Percentiles rank a stretch among this genome's conserved stretches.
Evolutionary conservation across 768 basidiomycete species (phyloP).

Genomic region (Lactarius tabidus): DNA sequence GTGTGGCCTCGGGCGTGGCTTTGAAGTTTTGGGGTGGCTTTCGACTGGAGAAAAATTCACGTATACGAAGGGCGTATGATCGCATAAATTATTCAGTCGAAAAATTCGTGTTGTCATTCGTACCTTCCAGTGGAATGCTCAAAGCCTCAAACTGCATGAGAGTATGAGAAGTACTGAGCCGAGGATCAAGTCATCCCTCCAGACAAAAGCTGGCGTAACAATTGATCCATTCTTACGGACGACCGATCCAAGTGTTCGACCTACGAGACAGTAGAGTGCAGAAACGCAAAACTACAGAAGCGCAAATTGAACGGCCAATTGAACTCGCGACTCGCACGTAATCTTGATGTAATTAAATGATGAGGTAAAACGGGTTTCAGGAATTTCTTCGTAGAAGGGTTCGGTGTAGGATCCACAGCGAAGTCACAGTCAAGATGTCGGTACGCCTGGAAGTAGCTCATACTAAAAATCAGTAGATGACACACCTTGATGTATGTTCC

Average conservation of each 20-base stretch:
- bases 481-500: neutral
- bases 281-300: neutral
- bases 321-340: neutral
- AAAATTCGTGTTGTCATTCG: neutral
- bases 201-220: neutral
- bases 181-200: neutral
- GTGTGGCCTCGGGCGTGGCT: too few species aligned
- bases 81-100: neutral
- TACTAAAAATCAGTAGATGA: neutral
- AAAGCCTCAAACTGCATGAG: too few species aligned
- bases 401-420: neutral
- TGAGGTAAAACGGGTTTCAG: neutral
- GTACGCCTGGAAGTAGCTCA: neutral
- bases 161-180: neutral
- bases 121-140: neutral
- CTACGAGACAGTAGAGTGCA: neutral
- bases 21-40: too few species aligned
- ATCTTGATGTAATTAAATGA: neutral
- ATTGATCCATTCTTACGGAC: neutral
- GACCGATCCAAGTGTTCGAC: neutral
- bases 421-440: neutral
- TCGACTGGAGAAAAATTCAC: too few species aligned
- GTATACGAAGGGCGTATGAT: neutral
- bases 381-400: neutral
- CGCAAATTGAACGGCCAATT: too few species aligned